Evolutionary conservation across 2,329 filamentous ascomycete species (phyloP), one percentile per base, ranked within the genome.

Genomic region (Sclerotinia subarctica): DNA sequence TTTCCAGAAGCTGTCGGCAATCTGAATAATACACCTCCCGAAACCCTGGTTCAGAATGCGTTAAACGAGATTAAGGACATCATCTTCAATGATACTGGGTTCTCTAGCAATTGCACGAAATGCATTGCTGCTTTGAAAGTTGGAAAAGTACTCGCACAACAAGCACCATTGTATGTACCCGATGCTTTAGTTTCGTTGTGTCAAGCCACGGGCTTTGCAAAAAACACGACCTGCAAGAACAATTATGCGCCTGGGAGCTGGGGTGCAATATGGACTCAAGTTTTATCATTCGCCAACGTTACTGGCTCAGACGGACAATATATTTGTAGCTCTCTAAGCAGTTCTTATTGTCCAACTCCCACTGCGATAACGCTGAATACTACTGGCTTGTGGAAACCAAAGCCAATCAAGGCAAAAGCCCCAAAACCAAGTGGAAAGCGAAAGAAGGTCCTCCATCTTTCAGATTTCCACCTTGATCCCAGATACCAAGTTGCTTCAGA

Each of bases 191-290:
- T 85, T 5, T 77, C 77, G 2, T 76, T 87, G 2, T 88, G 85
- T 76, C 79, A 83, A 69, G 74, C 76, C 17, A 84, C 80, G 15
- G 73, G 76, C 8, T 83, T 85, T 68, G 75, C 79, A n/a, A 79
- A 81, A 0, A 81, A 83, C 69, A 72, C 77, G 15, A 79, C 79
- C 0, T 88, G 86, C 72, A 77, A 80, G 64, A 77, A 80, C 29
- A 80, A 79, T 53, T 88, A 83, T 68, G 77, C 79, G 1, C 79
- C 80, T 2, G 76, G 78, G 21, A 82, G 78, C 21, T 85, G 83
- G 70, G 85, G 86, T 24, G 81, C 83, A 1, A 80, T 85, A 66
- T 87, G 84, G 84, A 85, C 85, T 5, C 85, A 88, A 72, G 78
- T 88, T 2, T 77, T 88, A 44, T 80, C 82, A 3, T 78, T 82